Conservation (phyloP, 2,329 filamentous ascomycete species). For the Corinectria fuckeliana region DNA sequence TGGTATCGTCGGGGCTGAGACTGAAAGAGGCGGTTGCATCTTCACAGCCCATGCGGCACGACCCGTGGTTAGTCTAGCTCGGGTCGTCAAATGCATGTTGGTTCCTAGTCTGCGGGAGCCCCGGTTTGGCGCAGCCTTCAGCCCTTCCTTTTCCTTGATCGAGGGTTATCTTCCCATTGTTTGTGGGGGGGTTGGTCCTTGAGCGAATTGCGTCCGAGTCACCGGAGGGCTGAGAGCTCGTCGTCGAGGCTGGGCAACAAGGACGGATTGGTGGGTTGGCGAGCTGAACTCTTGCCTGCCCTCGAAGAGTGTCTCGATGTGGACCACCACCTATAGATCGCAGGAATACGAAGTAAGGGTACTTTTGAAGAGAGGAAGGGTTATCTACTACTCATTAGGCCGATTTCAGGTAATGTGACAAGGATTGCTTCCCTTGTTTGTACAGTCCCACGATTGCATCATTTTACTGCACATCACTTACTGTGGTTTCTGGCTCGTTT, state of each 20-base stretch:
- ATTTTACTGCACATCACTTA: too few species aligned
- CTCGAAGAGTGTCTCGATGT: neutral
- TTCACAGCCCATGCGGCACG: neutral
- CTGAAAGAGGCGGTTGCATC: neutral
- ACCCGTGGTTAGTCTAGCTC: neutral
- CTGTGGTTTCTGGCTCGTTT: too few species aligned
- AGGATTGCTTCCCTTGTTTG: neutral
- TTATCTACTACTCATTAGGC: neutral
- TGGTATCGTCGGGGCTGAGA: neutral
- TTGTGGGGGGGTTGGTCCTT: neutral
- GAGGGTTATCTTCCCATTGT: neutral
- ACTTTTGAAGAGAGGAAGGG: neutral
- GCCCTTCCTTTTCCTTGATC: neutral
- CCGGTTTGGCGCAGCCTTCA: neutral
- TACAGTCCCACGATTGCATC: too few species aligned
- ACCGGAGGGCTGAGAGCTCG: too few species aligned
- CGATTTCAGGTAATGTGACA: neutral
- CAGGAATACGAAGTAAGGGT: neutral
- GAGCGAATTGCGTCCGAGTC: neutral
- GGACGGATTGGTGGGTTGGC: neutral
- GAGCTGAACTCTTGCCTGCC: neutral
- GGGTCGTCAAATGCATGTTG: neutral
- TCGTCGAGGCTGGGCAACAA: neutral
- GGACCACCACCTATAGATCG: neutral
- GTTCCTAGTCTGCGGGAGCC: neutral